Conservation (phyloP, 805 yeast genomes). For the Schwanniomyces occidentalis region DNA sequence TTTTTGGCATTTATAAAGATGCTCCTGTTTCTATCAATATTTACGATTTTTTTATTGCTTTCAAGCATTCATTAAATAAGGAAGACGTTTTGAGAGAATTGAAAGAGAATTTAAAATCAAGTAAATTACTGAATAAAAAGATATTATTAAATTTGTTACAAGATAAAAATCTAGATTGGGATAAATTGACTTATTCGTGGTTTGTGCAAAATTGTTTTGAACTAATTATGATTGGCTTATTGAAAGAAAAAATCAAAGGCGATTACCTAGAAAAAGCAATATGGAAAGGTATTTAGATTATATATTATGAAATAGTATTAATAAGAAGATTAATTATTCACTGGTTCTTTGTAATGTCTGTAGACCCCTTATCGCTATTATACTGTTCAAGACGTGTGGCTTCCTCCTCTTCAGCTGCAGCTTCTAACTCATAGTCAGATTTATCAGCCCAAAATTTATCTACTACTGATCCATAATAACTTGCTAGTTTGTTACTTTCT, state of each 20-base stretch:
- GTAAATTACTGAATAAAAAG: slow-evolving; percentile 1
- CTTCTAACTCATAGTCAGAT: slow-evolving; percentile 6
- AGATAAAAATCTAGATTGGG: slow-evolving; percentile 51
- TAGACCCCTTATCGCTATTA: too few species aligned
- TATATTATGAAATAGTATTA: not conserved
- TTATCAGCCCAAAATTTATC: slow-evolving; percentile 2
- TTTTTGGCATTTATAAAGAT: slow-evolving; percentile 74
- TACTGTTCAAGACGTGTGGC: too few species aligned
- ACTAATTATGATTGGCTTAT: slow-evolving; percentile 64
- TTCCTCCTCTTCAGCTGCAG: slow-evolving; percentile 8
- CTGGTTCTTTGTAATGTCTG: too few species aligned
- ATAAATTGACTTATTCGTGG: slow-evolving; percentile 63
- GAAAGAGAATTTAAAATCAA: slow-evolving; percentile 4
- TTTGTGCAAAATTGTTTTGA: slow-evolving; percentile 76
- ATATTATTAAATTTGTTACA: not conserved
- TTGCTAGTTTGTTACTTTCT: slow-evolving; percentile 10
- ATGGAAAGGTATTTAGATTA: slow-evolving; percentile 61
- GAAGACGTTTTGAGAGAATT: slow-evolving; percentile 20
- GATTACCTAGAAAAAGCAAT: slow-evolving; percentile 68
- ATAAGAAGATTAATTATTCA: too few species aligned
- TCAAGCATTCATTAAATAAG: slow-evolving; percentile 48
- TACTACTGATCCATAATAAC: not conserved
- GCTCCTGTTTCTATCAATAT: slow-evolving; percentile 70
- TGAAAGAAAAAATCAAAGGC: slow-evolving; percentile 61
- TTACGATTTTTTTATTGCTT: slow-evolving; percentile 65